Conservation (phyloP, 1,284 basidiomycete genomes). For the Fistulina hepatica region DNA sequence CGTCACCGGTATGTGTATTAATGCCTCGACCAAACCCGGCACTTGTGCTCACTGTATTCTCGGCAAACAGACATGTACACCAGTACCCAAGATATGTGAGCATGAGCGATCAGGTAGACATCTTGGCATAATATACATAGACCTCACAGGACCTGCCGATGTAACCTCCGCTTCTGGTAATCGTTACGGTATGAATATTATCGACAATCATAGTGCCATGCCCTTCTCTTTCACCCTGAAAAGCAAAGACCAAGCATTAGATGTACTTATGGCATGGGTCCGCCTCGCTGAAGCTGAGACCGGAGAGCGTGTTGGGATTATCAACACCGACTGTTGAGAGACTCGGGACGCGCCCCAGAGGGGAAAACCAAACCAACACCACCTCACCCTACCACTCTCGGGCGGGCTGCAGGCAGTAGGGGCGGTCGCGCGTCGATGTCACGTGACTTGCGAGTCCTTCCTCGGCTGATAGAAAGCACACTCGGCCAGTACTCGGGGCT, state of each 20-base stretch:
- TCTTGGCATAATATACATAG: constrained; percentile 24
- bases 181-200: constrained; percentile 24
- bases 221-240: constrained; percentile 22
- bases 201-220: constrained; percentile 24
- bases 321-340: no score
- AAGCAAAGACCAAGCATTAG: constrained; percentile 17
- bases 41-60: constrained; percentile 18
- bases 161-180: constrained; percentile 20
- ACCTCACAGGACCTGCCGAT: constrained; percentile 21
- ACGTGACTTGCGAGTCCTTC: no score
- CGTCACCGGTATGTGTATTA: constrained; percentile 24
- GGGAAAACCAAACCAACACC: no score
- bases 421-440: no score
- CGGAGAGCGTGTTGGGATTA: constrained; percentile 13
- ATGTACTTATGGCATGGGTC: constrained; percentile 18
- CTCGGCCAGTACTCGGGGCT: no score
- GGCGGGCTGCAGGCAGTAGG: no score
- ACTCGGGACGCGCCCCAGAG: no score
- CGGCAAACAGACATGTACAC: constrained; percentile 12
- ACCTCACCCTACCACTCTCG: no score
- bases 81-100: constrained; percentile 8
- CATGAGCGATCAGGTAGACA: constrained; percentile 14
- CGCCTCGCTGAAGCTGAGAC: constrained; percentile 13
- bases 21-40: constrained; percentile 14
- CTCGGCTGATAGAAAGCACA: no score